Evolutionary conservation across 2,329 filamentous ascomycete species (phyloP).

Genomic region (Aspergillus aculeatus): DNA sequence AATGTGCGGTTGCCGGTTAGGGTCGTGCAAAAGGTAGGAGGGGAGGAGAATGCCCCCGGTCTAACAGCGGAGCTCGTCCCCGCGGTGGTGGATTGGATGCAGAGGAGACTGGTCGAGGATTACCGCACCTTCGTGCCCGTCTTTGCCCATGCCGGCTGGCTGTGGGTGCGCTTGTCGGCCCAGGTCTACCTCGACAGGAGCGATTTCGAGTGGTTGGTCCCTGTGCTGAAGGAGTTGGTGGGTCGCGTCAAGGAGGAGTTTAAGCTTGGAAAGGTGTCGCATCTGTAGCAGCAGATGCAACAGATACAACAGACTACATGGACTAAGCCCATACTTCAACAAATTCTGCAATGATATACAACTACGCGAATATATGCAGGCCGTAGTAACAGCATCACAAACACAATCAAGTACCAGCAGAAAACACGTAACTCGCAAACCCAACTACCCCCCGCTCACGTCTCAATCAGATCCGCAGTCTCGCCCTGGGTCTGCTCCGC

Average conservation of each 20-base stretch:
- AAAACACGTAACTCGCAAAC: neutral
- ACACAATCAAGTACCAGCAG: neutral
- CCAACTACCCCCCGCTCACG: slow-evolving; percentile 23
- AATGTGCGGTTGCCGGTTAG: slow-evolving; percentile 72
- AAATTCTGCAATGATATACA: slow-evolving; percentile 12
- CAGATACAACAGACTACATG: too few species aligned
- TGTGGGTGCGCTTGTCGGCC: slow-evolving; percentile 73
- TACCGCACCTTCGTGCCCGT: slow-evolving; percentile 70
- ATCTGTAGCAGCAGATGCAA: too few species aligned
- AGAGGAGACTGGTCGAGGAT: slow-evolving; percentile 54
- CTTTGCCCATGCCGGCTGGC: slow-evolving; percentile 58
- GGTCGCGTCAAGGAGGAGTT: slow-evolving; percentile 50
- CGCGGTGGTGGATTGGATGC: slow-evolving; percentile 58
- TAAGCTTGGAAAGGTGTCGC: neutral
- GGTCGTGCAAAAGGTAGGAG: slow-evolving; percentile 17
- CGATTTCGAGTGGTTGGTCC: slow-evolving; percentile 72
- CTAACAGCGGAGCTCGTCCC: slow-evolving; percentile 41
- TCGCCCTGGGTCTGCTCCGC: slow-evolving; percentile 28
- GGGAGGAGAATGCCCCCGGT: neutral
- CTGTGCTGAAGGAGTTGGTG: slow-evolving; percentile 58
- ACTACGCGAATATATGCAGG: slow-evolving; percentile 19
- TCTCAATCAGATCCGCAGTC: slow-evolving; percentile 43
- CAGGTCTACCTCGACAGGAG: slow-evolving; percentile 79
- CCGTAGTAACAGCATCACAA: slow-evolving; percentile 3
- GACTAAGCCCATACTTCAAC: too few species aligned